Conservation (phyloP, 2,329 filamentous ascomycete species). For the Escovopsis sp. region DNA sequence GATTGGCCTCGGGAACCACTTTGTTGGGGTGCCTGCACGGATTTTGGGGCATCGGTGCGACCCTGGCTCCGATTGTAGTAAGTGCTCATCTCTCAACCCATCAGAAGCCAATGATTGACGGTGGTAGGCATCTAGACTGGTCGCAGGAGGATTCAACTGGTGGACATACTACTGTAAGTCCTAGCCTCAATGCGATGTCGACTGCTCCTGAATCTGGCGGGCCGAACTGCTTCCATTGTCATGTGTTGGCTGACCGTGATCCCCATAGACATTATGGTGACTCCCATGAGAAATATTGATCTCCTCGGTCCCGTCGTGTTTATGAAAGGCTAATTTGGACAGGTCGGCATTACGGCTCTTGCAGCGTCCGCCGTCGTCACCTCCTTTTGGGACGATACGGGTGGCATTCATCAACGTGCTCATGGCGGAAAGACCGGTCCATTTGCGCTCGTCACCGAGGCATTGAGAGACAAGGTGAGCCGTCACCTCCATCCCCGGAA, state of each 20-base stretch:
- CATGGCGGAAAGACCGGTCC: not conserved
- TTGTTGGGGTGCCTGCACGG: conserved; percentile 54
- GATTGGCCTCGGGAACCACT: conserved; percentile 42
- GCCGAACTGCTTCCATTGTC: too few relatives aligned
- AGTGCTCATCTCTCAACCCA: conserved; percentile 23
- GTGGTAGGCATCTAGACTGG: conserved; percentile 2
- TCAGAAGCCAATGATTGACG: too few relatives aligned
- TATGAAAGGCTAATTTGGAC: not conserved
- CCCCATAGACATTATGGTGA: not conserved
- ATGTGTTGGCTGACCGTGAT: too few relatives aligned
- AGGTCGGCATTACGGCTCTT: conserved; percentile 1
- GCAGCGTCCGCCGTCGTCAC: conserved; percentile 1
- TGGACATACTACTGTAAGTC: conserved; percentile 5
- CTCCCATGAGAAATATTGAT: too few relatives aligned
- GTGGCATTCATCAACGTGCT: not conserved
- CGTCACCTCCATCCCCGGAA: not conserved
- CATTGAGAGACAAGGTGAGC: conserved; percentile 2
- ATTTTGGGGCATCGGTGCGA: conserved; percentile 53
- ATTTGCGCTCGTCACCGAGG: conserved; percentile 1
- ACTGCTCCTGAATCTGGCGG: too few relatives aligned
- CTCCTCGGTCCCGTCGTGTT: not conserved
- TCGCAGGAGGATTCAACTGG: conserved; percentile 1
- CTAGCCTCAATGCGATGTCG: too few relatives aligned
- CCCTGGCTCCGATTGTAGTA: conserved; percentile 56
- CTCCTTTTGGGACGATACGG: conserved; percentile 5